These are phyloP conservation scores for Penicillium tannophilum DNA, from an alignment of 495 filamentous ascomycete species.

Conservation along the genomic window DNA sequence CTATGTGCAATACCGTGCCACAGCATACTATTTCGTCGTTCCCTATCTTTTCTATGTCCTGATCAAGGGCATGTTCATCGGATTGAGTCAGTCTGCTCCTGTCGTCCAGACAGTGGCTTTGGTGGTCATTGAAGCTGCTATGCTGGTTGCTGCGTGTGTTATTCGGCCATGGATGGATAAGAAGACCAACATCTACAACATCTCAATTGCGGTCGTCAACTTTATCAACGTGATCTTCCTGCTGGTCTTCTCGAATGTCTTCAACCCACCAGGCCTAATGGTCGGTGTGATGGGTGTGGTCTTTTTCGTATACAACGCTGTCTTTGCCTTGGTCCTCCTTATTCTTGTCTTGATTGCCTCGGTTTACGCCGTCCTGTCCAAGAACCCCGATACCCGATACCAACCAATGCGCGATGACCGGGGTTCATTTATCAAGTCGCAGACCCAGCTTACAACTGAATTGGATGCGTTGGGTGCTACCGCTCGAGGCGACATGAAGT, in stretches of 20 bases:
- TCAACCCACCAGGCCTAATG: constrained; percentile 83
- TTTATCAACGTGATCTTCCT: constrained; percentile 90
- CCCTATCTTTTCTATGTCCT: constrained; percentile 78
- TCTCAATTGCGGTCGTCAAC: constrained; percentile 85
- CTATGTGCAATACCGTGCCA: constrained; percentile 96
- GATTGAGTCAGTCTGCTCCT: constrained; percentile 72
- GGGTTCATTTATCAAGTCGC: constrained; percentile 97
- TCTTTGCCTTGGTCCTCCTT: constrained; percentile 81
- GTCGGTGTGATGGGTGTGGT: constrained; percentile 92
- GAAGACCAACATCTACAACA: constrained; percentile 97
- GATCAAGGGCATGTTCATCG: constrained; percentile 90
- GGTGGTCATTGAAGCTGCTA: constrained; percentile 80
- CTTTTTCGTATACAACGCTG: constrained; percentile 90
- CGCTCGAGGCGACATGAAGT: constrained; percentile 80
- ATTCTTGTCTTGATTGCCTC: constrained; percentile 88
- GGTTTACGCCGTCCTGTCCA: constrained; percentile 77
- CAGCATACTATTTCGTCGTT: constrained; percentile 95
- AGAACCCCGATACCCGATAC: constrained; percentile 95
- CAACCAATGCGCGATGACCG: constrained; percentile 97
- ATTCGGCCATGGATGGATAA: constrained; percentile 98
- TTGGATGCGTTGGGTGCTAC: constrained; percentile 92
- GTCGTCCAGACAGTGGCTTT: constrained; percentile 82
- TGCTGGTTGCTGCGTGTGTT: constrained; percentile 76
- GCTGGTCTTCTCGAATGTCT: constrained; percentile 79
- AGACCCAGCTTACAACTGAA: constrained; percentile 85